Base-by-base conservation (phyloP, 768 basidiomycete genomes). In the Austroboletus eburneus region DNA sequence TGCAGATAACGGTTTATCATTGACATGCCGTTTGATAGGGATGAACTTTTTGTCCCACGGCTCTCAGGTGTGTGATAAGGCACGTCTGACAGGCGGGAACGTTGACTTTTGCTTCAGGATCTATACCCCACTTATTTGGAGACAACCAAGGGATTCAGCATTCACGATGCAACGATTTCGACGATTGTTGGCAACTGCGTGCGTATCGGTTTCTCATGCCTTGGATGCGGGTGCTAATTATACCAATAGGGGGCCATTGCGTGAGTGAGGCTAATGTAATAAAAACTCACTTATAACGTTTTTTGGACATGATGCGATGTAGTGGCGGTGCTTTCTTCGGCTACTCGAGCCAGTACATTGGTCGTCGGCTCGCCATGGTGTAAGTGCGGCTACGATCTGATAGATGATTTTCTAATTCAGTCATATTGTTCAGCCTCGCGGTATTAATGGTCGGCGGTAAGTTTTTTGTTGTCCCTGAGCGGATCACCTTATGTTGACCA, bases 121-220 rank as follows among this genome's bases (percentile, higher is more conserved):
- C 61, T 87, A 24, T 91, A 88, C 66, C 88, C 89, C 45, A 88
- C 83, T 12, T 91, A 87, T 61, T 68, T 91, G 40, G 64, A 79
- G 46, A 67, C 64, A 3, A 74, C 79, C 27, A 91, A 91, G 60
- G 70, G 72, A 13, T 80, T 91, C 59, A 66, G 68, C 16, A 14
- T 68, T 0, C 74, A 81, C 54, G 62, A 78, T 48, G 76, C 88
- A 3, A 85, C 85, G 4, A 72, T 81, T 25, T 86, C 88, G 0
- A 91, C 89, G 18, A 91, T 93, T 55, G 89, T 92, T 53, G 84
- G 85, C 32, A 86, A 83, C 57, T 83, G 80, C 55, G 83, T 74
- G 62, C 35, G 71, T 68, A 5, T 51, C 20, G 4, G 5, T 42
- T 45, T 22, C 24, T 48, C 21, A 37, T 27, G 3, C 2, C 35